Evolutionary conservation across 2,329 filamentous ascomycete species (phyloP).

Genomic region (Arachnopeziza araneosa): DNA sequence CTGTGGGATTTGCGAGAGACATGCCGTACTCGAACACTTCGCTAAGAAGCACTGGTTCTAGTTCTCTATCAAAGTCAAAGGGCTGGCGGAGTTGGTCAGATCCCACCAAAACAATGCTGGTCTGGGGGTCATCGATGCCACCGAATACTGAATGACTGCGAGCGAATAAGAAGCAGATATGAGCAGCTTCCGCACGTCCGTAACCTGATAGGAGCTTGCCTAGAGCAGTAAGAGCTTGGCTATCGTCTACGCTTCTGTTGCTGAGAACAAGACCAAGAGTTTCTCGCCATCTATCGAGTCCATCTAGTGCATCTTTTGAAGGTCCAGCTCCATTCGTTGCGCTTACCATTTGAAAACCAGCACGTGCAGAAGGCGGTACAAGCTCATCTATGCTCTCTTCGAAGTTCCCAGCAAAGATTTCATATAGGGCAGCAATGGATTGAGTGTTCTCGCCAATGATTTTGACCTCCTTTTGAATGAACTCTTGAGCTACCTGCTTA

Average conservation of each 20-base stretch:
- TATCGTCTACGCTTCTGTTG: slow-evolving; percentile 79
- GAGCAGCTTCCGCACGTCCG: slow-evolving; percentile 82
- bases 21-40: slow-evolving; percentile 92
- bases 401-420: slow-evolving; percentile 86
- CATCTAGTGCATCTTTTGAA: slow-evolving; percentile 70
- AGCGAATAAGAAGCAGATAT: slow-evolving; percentile 90
- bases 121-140: slow-evolving; percentile 73
- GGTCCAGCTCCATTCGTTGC: slow-evolving; percentile 57
- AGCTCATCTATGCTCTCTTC: slow-evolving; percentile 95
- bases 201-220: slow-evolving; percentile 81
- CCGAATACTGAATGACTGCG: slow-evolving; percentile 65
- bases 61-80: slow-evolving; percentile 69
- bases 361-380: slow-evolving; percentile 85
- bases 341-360: slow-evolving; percentile 85
- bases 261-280: slow-evolving; percentile 80
- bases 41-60: slow-evolving; percentile 85
- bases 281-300: slow-evolving; percentile 90
- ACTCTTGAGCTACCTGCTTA: slow-evolving; percentile 91
- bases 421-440: slow-evolving; percentile 85
- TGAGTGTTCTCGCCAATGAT: slow-evolving; percentile 73
- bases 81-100: slow-evolving; percentile 71
- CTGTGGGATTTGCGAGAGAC: slow-evolving; percentile 58
- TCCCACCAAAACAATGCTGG: slow-evolving; percentile 78
- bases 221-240: slow-evolving; percentile 69
- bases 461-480: slow-evolving; percentile 91